Percentiles rank a stretch among this genome's conserved stretches.
Conservation (phyloP, 805 yeast species). For the Yarrowia sp. region DNA sequence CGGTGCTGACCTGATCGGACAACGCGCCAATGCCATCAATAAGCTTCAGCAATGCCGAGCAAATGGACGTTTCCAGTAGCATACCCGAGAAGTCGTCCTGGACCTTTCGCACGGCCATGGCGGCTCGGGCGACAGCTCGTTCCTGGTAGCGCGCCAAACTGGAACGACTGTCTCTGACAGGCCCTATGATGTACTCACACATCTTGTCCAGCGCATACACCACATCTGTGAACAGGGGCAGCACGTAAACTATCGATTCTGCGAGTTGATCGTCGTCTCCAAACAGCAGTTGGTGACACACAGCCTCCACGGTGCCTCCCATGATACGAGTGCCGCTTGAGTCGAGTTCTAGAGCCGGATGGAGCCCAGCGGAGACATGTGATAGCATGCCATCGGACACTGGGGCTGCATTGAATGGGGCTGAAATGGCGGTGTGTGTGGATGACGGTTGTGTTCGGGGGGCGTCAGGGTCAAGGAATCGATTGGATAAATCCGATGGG, state of each 20-base stretch:
- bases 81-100: conserved; percentile 63
- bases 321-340: conserved; percentile 43
- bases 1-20: conserved; percentile 50
- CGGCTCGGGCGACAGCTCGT: conserved; percentile 47
- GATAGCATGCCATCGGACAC: conserved; percentile 24
- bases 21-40: conserved; percentile 48
- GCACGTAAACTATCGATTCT: conserved; percentile 46
- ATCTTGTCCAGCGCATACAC: conserved; percentile 45
- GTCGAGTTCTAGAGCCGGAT: conserved; percentile 58
- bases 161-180: conserved; percentile 34
- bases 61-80: conserved; percentile 59
- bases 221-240: conserved; percentile 55
- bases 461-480: conserved; percentile 7
- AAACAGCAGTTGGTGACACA: conserved; percentile 71
- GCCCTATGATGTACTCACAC: conserved; percentile 38
- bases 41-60: conserved; percentile 54
- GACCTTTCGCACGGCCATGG: conserved; percentile 55
- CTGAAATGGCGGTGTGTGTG: conserved; percentile 9
- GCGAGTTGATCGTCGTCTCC: conserved; percentile 43
- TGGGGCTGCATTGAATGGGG: conserved; percentile 21
- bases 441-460: not conserved
- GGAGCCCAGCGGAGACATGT: conserved; percentile 43
- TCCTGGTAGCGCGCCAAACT: conserved; percentile 35
- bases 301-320: conserved; percentile 63
- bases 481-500: conserved; percentile 44